phyloP scores from a whole-genome alignment of 2,329 filamentous ascomycete genomes.

The Ceratocystis cubensis region DNA sequence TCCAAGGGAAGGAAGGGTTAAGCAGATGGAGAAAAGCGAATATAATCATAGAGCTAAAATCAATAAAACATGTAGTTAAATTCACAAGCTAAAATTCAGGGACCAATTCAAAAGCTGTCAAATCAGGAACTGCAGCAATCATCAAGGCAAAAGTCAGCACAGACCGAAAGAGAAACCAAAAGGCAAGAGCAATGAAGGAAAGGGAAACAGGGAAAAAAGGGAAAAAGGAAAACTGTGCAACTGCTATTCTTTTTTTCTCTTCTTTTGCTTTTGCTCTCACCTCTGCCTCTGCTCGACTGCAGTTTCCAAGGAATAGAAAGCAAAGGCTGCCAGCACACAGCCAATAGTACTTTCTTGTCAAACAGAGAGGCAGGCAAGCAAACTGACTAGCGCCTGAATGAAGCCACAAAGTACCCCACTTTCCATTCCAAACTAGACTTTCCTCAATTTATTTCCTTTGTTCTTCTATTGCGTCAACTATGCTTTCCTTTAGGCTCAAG shows the following conservation, averaged over 20 bases:
- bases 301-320: background rate
- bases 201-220: background rate
- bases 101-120: slow-evolving; percentile 8
- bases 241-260: background rate
- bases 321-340: background rate
- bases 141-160: slow-evolving; percentile 9
- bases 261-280: background rate
- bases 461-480: slow-evolving; percentile 6
- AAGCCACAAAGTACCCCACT: slow-evolving; percentile 4
- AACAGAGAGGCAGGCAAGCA: background rate
- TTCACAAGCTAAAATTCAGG: background rate
- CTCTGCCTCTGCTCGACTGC: background rate
- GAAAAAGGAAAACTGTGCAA: background rate
- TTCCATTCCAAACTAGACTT: background rate
- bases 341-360: background rate
- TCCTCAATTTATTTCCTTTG: slow-evolving; percentile 3
- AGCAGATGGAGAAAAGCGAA: background rate
- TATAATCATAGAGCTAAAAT: background rate
- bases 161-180: background rate
- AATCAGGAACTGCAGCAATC: slow-evolving; percentile 1
- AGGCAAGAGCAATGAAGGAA: background rate
- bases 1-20: background rate
- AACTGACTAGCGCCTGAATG: background rate
- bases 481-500: background rate
- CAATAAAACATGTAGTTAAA: background rate